A percentile compares a stretch with the other conserved stretches of the same genome.
These are phyloP conservation scores for Linum tenue DNA, from an alignment of 345 rosid genomes.

Conservation along the genomic window DNA sequence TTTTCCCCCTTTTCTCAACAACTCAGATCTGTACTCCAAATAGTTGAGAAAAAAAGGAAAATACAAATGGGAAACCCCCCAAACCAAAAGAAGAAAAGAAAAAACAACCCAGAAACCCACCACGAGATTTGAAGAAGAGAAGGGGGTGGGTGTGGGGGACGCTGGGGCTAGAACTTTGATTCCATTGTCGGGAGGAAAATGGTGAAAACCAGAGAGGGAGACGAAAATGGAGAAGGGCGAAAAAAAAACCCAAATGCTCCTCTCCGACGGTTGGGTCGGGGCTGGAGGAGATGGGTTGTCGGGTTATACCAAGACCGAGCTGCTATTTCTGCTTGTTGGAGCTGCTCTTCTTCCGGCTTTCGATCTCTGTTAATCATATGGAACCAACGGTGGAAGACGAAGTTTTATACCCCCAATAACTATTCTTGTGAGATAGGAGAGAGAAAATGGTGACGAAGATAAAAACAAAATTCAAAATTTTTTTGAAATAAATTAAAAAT, in stretches of 20 bases:
- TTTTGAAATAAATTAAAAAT: background rate
- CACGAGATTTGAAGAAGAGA: background rate
- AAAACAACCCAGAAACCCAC: background rate
- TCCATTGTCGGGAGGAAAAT: conserved; percentile 21
- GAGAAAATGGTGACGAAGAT: background rate
- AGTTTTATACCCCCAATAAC: background rate
- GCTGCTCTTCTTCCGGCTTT: background rate
- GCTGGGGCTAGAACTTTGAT: conserved; percentile 22
- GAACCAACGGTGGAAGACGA: background rate
- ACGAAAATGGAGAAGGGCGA: conserved; percentile 10
- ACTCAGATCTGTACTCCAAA: background rate
- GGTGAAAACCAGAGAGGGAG: background rate
- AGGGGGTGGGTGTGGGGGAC: background rate
- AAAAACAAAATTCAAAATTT: conserved; percentile 8
- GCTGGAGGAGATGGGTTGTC: background rate
- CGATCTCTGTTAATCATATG: background rate
- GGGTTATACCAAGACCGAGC: background rate
- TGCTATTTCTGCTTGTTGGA: background rate
- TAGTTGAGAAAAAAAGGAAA: background rate
- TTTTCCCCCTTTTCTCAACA: background rate
- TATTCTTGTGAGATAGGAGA: conserved; percentile 1
- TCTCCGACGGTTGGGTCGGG: conserved; percentile 30
- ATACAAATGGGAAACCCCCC: background rate
- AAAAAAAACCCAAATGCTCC: background rate
- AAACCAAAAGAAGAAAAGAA: too few relatives aligned